Evolutionary conservation across 352 stramenopile genomes (phyloP).

Genomic region (Thraustochytrium sp.): DNA sequence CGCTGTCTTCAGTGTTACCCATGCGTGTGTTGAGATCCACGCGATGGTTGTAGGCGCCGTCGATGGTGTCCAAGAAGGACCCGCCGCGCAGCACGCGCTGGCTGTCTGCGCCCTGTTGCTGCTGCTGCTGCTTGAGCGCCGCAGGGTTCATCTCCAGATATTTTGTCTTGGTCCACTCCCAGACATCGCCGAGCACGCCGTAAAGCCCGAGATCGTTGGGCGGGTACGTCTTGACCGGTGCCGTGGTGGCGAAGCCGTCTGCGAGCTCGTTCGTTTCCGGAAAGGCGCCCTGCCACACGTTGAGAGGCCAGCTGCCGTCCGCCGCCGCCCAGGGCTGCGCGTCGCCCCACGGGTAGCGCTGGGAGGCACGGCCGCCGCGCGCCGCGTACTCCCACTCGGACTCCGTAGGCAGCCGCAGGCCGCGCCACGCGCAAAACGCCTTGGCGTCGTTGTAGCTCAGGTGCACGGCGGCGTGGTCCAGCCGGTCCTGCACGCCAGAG

Average conservation of each 20-base stretch:
- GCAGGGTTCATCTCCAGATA: conserved; percentile 38
- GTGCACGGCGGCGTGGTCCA: conserved; percentile 63
- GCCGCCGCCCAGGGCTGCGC: conserved; percentile 44
- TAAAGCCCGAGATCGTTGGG: conserved; percentile 65
- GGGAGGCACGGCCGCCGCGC: conserved; percentile 4
- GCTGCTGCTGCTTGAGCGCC: neutral
- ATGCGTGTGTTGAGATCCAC: conserved; percentile 48
- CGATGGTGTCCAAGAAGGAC: conserved; percentile 57
- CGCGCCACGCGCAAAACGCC: conserved; percentile 64
- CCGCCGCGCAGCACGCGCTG: conserved; percentile 57
- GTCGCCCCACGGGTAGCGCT: conserved; percentile 60
- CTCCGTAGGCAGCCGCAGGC: conserved; percentile 62
- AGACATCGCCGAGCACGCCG: conserved; percentile 68
- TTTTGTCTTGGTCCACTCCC: conserved; percentile 62
- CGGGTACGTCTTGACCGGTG: conserved; percentile 59
- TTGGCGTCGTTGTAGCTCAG: conserved; percentile 61
- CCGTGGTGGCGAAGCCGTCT: conserved; percentile 62
- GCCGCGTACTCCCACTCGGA: conserved; percentile 63
- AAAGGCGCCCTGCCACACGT: conserved; percentile 60
- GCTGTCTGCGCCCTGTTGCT: neutral
- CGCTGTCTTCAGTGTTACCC: conserved; percentile 51
- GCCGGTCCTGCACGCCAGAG: conserved; percentile 31
- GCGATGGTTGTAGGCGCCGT: conserved; percentile 57
- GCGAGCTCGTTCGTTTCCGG: conserved; percentile 59
- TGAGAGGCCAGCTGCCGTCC: conserved; percentile 30